Conservation (phyloP, 164 flowering plant genomes). For the Nelumbo lutea region DNA sequence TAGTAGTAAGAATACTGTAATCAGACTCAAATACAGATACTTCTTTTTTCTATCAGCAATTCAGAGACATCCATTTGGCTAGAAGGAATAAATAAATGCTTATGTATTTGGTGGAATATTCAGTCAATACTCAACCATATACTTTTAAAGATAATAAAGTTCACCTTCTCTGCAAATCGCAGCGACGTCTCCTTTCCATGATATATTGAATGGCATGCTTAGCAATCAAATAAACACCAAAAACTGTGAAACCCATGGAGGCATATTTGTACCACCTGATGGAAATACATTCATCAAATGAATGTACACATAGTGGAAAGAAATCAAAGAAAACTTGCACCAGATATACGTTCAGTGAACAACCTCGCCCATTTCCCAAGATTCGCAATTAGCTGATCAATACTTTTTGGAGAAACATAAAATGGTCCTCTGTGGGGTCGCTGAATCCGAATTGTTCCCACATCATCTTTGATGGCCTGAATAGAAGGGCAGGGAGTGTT, state of each 20-base stretch:
- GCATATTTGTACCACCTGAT: conserved; percentile 86
- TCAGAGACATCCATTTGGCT: too few relatives aligned
- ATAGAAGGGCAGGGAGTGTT: conserved; percentile 4
- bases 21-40: too few relatives aligned
- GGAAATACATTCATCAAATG: conserved; percentile 5
- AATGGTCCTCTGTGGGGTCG: conserved; percentile 90
- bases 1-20: too few relatives aligned
- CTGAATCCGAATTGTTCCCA: conserved; percentile 82
- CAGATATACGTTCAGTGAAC: neutral
- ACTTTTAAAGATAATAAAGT: neutral
- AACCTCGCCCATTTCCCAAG: conserved; percentile 96
- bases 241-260: conserved; percentile 69
- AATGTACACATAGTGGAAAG: neutral
- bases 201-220: conserved; percentile 63
- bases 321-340: neutral
- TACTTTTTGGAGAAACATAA: conserved; percentile 75
- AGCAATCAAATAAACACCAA: conserved; percentile 73
- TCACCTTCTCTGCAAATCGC: conserved; percentile 75
- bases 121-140: neutral
- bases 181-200: conserved; percentile 69
- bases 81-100: too few relatives aligned
- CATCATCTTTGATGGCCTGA: conserved; percentile 92
- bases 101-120: too few relatives aligned
- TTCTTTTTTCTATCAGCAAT: too few relatives aligned
- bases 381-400: conserved; percentile 82